phyloP scores from a whole-genome alignment of 2,329 filamentous ascomycete genomes.

The Cercospora citrullina region DNA sequence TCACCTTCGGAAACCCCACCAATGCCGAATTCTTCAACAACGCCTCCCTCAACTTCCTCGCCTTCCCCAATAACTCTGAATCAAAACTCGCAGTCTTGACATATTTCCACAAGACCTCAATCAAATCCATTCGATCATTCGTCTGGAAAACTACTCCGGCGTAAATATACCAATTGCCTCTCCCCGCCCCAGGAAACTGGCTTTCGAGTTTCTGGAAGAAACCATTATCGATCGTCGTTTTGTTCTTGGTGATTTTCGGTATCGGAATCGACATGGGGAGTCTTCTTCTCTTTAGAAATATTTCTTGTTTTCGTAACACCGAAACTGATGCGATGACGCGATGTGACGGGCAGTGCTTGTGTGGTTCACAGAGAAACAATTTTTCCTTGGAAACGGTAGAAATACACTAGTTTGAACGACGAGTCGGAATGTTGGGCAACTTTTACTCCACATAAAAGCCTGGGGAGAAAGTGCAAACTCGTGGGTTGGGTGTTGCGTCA shows the following conservation, averaged over 20 bases:
- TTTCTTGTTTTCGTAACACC: no score
- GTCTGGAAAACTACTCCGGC: conserved; percentile 23
- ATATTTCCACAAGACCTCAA: conserved; percentile 19
- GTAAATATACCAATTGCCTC: conserved; percentile 23
- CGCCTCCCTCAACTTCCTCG: conserved; percentile 23
- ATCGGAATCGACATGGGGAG: conserved; percentile 5
- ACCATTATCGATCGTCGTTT: conserved; percentile 15
- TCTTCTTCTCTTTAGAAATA: not conserved
- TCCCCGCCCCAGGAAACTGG: conserved; percentile 15
- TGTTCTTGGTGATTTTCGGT: not conserved
- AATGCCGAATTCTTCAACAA: conserved; percentile 23
- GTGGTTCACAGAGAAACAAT: not conserved
- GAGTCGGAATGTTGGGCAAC: not conserved
- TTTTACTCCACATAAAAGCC: not conserved
- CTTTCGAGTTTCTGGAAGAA: conserved; percentile 25
- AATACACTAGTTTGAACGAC: not conserved
- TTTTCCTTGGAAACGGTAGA: not conserved
- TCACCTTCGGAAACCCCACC: conserved; percentile 26
- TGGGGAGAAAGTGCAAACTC: not conserved
- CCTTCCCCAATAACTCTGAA: conserved; percentile 16
- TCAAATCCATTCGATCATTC: conserved; percentile 25
- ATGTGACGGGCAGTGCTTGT: not conserved
- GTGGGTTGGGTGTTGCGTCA: conserved; percentile 1
- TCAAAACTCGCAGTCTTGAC: conserved; percentile 8
- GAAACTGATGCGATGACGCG: not conserved